A percentile compares a stretch with the other conserved stretches of the same genome.
These are phyloP conservation scores for fission yeast (Schizosaccharomyces pombe) DNA, from an alignment of 805 yeast species.

Conservation along the genomic window DNA sequence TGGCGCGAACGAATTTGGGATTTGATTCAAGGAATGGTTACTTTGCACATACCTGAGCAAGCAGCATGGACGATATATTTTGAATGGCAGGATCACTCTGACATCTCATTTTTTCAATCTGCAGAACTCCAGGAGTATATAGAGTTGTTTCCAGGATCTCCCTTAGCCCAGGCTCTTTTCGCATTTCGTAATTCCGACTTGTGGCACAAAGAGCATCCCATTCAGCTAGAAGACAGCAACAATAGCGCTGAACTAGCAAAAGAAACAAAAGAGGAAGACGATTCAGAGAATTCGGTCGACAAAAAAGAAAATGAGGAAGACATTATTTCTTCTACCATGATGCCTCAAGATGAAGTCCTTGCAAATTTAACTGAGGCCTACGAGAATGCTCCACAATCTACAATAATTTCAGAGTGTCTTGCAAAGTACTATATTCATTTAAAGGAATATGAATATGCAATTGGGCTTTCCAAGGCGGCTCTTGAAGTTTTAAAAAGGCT, in stretches of 20 bases:
- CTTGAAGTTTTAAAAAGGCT: constrained; percentile 18
- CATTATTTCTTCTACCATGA: not conserved
- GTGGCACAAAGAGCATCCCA: not conserved
- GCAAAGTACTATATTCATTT: not conserved
- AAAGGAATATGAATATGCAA: not conserved
- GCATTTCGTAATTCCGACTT: constrained; percentile 18
- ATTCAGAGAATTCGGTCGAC: not conserved
- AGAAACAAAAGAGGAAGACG: constrained; percentile 11
- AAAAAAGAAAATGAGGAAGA: not conserved
- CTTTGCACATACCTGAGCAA: constrained; percentile 35
- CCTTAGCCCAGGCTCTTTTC: constrained; percentile 36
- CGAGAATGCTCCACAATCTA: not conserved
- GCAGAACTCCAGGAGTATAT: constrained; percentile 28
- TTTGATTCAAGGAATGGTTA: constrained; percentile 44
- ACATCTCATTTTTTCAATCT: constrained; percentile 27
- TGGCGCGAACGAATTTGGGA: constrained; percentile 25
- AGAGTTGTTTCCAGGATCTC: constrained; percentile 31
- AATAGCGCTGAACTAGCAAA: constrained; percentile 12
- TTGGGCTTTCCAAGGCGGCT: not conserved
- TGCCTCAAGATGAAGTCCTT: constrained; percentile 1
- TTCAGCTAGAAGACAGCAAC: constrained; percentile 4
- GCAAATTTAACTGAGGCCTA: constrained; percentile 3
- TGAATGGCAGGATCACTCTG: constrained; percentile 44
- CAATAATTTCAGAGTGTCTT: not conserved
- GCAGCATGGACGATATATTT: constrained; percentile 52